These are phyloP conservation scores for Hyaloperonospora brassicae DNA, from an alignment of 352 stramenopile species.

Conservation along the genomic window DNA sequence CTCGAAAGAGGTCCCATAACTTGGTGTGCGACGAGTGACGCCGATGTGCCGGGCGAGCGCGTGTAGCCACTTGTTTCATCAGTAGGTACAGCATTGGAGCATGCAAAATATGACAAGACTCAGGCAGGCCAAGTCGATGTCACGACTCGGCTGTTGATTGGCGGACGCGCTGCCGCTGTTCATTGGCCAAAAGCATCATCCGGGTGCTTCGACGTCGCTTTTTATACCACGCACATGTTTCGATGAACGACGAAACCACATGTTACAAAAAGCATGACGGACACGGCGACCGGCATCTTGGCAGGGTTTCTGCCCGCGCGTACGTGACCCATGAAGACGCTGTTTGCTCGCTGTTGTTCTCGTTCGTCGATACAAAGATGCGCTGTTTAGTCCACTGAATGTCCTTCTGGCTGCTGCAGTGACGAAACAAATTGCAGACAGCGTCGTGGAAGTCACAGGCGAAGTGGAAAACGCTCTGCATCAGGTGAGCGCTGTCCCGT, in stretches of 20 bases:
- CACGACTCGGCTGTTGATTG: not conserved
- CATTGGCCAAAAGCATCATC: slow-evolving; percentile 10
- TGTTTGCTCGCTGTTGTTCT: not conserved
- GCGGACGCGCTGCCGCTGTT: not conserved
- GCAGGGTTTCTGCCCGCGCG: slow-evolving; percentile 45
- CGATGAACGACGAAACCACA: not conserved
- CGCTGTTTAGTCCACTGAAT: not conserved
- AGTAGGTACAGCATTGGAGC: slow-evolving; percentile 17
- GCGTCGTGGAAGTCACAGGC: slow-evolving; percentile 42
- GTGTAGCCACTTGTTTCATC: slow-evolving; percentile 13
- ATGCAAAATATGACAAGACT: not conserved
- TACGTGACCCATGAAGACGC: slow-evolving; percentile 19
- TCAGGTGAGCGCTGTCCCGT: slow-evolving; percentile 28
- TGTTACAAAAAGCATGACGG: slow-evolving; percentile 10
- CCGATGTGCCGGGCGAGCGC: slow-evolving; percentile 1
- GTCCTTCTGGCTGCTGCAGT: slow-evolving; percentile 20
- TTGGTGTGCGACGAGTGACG: slow-evolving; percentile 30
- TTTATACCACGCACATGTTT: slow-evolving; percentile 4
- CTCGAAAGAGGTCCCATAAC: slow-evolving; percentile 43
- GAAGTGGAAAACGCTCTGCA: slow-evolving; percentile 66
- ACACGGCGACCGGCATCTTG: slow-evolving; percentile 33
- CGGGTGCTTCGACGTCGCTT: not conserved
- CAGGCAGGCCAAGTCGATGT: slow-evolving; percentile 10
- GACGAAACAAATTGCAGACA: slow-evolving; percentile 36
- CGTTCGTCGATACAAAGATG: not conserved